Conservation (phyloP, 179 eudicot genomes). For the Amaranthus tricolor region DNA sequence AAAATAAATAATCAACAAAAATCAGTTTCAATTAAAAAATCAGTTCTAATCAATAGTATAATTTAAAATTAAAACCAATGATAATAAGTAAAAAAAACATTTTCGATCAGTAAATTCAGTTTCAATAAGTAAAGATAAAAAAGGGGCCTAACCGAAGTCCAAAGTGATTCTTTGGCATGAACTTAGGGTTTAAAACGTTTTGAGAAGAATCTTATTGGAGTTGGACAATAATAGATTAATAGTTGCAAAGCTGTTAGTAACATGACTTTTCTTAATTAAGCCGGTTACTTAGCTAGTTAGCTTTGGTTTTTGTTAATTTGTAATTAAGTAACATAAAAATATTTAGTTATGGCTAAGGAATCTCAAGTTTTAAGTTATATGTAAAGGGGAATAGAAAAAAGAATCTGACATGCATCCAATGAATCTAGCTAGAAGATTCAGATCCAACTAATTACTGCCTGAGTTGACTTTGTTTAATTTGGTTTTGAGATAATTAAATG, state of each 20-base stretch:
- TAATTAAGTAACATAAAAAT: not conserved
- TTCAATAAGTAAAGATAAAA: too few relatives aligned
- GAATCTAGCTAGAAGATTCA: not conserved
- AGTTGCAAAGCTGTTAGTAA: not conserved
- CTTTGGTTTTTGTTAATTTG: not conserved
- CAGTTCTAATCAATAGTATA: too few relatives aligned
- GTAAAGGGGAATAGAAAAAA: not conserved
- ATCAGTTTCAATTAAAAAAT: too few relatives aligned
- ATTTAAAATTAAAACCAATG: too few relatives aligned
- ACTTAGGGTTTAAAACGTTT: not conserved
- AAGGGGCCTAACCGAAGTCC: not conserved
- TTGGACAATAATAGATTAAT: not conserved
- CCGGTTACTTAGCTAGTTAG: not conserved
- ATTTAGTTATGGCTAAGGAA: not conserved
- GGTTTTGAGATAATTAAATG: not conserved
- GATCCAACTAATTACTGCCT: not conserved
- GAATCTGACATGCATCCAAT: not conserved
- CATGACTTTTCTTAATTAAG: not conserved
- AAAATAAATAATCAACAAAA: too few relatives aligned
- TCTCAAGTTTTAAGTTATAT: not conserved
- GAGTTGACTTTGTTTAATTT: not conserved
- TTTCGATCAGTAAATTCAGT: too few relatives aligned
- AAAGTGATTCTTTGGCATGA: not conserved
- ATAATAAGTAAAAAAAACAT: too few relatives aligned
- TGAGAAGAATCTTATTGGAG: not conserved